phyloP scores from a whole-genome alignment of 345 rosid genomes.

The Physaria fendleri region DNA sequence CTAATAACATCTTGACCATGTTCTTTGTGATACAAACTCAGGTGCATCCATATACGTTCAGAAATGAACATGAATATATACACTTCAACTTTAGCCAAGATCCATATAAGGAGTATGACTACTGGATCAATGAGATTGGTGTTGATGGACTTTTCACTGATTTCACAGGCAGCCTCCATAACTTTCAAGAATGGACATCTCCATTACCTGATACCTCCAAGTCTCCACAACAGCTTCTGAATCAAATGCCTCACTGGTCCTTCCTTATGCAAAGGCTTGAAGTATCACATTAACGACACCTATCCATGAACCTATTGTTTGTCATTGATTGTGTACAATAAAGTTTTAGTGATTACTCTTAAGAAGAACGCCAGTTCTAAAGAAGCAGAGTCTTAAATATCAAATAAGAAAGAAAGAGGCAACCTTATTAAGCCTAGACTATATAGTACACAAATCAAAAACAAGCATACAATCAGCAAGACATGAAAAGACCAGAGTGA shows the following conservation, averaged over 20 bases:
- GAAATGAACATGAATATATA: conserved; percentile 52
- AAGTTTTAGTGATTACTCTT: not conserved
- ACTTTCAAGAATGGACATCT: conserved; percentile 57
- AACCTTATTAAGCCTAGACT: not conserved
- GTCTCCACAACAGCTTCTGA: too few species aligned
- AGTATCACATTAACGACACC: not conserved
- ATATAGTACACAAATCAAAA: too few species aligned
- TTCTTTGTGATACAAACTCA: conserved; percentile 28
- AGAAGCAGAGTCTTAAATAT: conserved; percentile 1
- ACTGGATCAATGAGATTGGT: conserved; percentile 72
- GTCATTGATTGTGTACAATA: not conserved
- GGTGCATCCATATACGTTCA: conserved; percentile 92
- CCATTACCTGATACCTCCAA: conserved; percentile 13
- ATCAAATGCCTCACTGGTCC: too few species aligned
- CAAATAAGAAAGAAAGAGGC: not conserved
- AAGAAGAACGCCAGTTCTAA: too few species aligned
- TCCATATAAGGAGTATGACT: conserved; percentile 62
- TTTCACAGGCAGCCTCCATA: conserved; percentile 78
- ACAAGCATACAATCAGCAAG: conserved; percentile 9
- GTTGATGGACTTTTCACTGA: conserved; percentile 93
- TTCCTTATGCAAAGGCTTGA: too few species aligned
- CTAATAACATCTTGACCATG: conserved; percentile 13
- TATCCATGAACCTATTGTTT: not conserved
- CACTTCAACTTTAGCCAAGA: conserved; percentile 78
- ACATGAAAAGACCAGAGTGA: not conserved